phyloP scores from a whole-genome alignment of 2,329 filamentous ascomycete species.

The Mollisia scopiformis region DNA sequence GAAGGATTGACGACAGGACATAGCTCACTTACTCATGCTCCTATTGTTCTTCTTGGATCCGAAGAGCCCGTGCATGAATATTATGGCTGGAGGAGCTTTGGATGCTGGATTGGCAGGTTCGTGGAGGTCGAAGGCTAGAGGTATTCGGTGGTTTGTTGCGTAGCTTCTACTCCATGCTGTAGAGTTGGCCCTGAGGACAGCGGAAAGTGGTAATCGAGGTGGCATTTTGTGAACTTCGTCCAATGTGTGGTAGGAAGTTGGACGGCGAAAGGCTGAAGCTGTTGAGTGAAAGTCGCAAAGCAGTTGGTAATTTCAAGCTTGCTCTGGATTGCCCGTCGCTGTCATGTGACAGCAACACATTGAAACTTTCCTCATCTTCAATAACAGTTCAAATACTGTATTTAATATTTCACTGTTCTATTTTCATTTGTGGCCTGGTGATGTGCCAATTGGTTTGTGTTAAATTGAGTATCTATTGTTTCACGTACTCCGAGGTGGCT shows the following conservation, averaged over 20 bases:
- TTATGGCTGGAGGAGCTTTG: slow-evolving; percentile 62
- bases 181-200: background rate
- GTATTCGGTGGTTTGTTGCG: slow-evolving; percentile 16
- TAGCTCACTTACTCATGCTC: slow-evolving; percentile 82
- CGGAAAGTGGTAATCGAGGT: slow-evolving; percentile 12
- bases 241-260: background rate
- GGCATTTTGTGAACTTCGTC: slow-evolving; percentile 12
- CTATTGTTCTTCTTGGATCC: slow-evolving; percentile 95
- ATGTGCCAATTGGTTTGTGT: no score
- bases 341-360: background rate
- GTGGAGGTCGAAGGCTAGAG: slow-evolving; percentile 69
- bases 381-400: no score
- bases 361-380: no score
- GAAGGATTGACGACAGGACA: slow-evolving; percentile 4
- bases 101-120: slow-evolving; percentile 53
- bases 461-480: no score
- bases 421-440: no score
- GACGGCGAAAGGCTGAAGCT: slow-evolving; percentile 6
- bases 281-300: background rate
- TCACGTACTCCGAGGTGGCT: no score
- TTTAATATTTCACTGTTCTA: no score
- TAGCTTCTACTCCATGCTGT: slow-evolving; percentile 16
- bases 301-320: background rate
- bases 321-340: background rate
- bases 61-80: slow-evolving; percentile 92